phyloP scores from a whole-genome alignment of 2,329 filamentous ascomycete genomes.

The Diaporthe sp. region DNA sequence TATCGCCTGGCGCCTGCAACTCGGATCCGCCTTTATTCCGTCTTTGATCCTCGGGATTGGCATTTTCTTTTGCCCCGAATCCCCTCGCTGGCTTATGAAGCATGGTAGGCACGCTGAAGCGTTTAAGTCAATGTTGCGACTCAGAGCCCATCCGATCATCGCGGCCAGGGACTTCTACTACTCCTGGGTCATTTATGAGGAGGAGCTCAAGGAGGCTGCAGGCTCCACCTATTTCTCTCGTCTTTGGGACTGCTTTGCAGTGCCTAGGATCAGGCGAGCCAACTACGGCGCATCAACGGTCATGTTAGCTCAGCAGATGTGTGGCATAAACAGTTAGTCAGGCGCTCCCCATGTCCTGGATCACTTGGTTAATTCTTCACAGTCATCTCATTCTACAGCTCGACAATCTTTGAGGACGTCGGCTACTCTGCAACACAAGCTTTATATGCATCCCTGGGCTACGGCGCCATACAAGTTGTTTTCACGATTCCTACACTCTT shows the following conservation, averaged over 20 bases:
- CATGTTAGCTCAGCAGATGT: constrained; percentile 79
- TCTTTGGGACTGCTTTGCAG: constrained; percentile 76
- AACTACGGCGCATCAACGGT: constrained; percentile 83
- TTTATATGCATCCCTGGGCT: constrained; percentile 74
- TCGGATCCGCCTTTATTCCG: constrained; percentile 74
- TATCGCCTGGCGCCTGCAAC: constrained; percentile 73
- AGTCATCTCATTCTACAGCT: constrained; percentile 81
- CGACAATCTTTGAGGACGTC: constrained; percentile 71
- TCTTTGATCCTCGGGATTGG: constrained; percentile 69
- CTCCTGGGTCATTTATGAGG: constrained; percentile 72
- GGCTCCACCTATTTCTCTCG: constrained; percentile 72
- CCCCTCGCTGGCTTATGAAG: constrained; percentile 76
- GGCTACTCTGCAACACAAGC: constrained; percentile 69
- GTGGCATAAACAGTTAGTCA: constrained; percentile 67
- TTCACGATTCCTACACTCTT: constrained; percentile 50
- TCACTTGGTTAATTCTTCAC: neutral
- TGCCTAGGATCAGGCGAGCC: constrained; percentile 78
- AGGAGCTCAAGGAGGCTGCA: constrained; percentile 56
- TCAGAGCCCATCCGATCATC: constrained; percentile 70
- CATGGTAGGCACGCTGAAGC: constrained; percentile 74
- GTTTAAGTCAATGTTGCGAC: constrained; percentile 65
- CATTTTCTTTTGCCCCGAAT: constrained; percentile 77
- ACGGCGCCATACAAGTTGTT: constrained; percentile 57
- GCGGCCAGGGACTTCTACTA: constrained; percentile 74
- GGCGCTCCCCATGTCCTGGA: neutral